Evolutionary conservation across 1,284 basidiomycete genomes (phyloP), one percentile per base, ranked within the genome.

Genomic region (Mycena citricolor): DNA sequence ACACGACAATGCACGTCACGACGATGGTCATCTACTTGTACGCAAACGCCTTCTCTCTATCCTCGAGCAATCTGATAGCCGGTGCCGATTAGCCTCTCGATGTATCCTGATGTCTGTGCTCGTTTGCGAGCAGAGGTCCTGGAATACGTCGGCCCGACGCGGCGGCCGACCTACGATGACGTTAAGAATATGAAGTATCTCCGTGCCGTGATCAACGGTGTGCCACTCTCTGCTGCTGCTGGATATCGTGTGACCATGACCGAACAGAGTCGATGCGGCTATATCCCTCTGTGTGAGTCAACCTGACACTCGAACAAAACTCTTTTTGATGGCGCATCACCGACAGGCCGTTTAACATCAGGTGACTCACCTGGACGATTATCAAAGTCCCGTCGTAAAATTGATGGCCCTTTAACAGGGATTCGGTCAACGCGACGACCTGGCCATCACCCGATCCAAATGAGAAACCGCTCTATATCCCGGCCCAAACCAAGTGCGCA

Each of bases 101-200:
- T 60, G 29, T 47, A 71, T 52, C 69, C 71, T 2, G 44, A 53
- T 1, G 61, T 68, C 5, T 50, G 68, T 30, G 40, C 44, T 10
- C 56, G 60, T 1, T 60, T 76, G 2, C 66, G 72, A 2, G 57
- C 56, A 23, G 73, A 75, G 44, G 60, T 76, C 12, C 38, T 72
- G 1, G 51, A 52, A 11, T 52, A 54, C 5, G 57, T 70, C n/a
- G 69, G 69, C 0, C 53, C 59, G 0, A 43, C 32, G 1, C 54
- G 55, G 5, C 49, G 51, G 16, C 71, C 73, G 1, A 66, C 62
- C 2, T 67, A 63, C 34, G 69, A 70, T 5, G 62, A 68, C 32
- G 58, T 70, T 37, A 52, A 62, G 10, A 57, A 60, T 19, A 63
- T 68, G 63, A 63, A 61, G 49, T 68, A 59, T 39, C 52, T 70